phyloP scores from a whole-genome alignment of 305 asterid genomes.

The Solanum hybrid region DNA sequence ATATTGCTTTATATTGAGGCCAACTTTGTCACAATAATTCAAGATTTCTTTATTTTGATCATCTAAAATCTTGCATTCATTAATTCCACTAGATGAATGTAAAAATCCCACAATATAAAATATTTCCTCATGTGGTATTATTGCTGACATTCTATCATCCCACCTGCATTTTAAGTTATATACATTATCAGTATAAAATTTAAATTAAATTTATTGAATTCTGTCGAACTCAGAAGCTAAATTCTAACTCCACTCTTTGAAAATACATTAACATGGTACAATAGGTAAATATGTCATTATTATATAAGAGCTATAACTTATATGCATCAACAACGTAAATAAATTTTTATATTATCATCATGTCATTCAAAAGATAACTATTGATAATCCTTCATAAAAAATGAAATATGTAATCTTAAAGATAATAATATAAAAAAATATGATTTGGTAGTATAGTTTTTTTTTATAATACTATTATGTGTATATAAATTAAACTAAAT shows the following conservation, averaged over 20 bases:
- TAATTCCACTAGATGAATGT: constrained; percentile 15
- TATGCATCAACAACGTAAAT: too few relatives aligned
- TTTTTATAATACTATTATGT: not conserved
- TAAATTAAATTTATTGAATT: too few relatives aligned
- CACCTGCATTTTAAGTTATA: constrained; percentile 27
- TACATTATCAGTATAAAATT: not conserved
- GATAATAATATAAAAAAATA: too few relatives aligned
- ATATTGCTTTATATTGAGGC: not conserved
- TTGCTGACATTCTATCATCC: constrained; percentile 66
- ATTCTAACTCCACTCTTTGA: not conserved
- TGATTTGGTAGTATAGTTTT: not conserved
- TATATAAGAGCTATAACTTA: not conserved
- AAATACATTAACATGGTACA: not conserved
- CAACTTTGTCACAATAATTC: not conserved
- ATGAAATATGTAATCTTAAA: not conserved
- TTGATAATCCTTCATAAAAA: not conserved
- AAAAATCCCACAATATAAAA: constrained; percentile 52
- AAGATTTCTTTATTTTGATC: too few relatives aligned
- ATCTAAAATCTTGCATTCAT: constrained; percentile 24
- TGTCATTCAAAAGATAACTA: too few relatives aligned
- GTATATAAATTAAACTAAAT: too few relatives aligned
- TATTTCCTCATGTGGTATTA: constrained; percentile 48
- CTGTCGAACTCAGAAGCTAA: not conserved
- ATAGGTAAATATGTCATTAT: not conserved
- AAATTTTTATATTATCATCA: not conserved